These are phyloP conservation scores for Nannizzia gypsea DNA, from an alignment of 2,329 filamentous ascomycete species.

Conservation along the genomic window DNA sequence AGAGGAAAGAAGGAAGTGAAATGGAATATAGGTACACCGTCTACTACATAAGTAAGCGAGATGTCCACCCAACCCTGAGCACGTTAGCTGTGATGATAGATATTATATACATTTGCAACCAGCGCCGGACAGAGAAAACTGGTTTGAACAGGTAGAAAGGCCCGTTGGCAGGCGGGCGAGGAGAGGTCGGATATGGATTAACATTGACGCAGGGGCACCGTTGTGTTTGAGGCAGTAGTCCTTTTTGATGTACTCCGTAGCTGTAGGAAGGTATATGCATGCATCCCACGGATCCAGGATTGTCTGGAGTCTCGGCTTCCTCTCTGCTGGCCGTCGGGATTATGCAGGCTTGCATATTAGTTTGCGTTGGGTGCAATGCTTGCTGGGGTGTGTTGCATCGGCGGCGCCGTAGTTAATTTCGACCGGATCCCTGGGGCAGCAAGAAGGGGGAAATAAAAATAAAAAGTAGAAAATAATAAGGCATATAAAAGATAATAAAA, in stretches of 20 bases:
- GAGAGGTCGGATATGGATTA: background rate
- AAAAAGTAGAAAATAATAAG: too few relatives aligned
- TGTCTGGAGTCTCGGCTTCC: too few relatives aligned
- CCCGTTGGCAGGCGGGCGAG: background rate
- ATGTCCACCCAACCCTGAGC: conserved; percentile 2
- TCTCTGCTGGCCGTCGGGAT: too few relatives aligned
- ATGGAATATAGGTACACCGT: background rate
- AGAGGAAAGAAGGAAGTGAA: background rate
- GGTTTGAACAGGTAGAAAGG: background rate
- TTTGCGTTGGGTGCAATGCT: too few relatives aligned
- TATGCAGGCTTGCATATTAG: too few relatives aligned
- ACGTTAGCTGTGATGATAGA: conserved; percentile 1
- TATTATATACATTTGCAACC: conserved; percentile 1
- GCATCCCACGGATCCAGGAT: too few relatives aligned
- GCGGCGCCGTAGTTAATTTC: too few relatives aligned
- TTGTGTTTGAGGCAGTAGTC: background rate
- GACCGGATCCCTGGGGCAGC: too few relatives aligned
- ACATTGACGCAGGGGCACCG: background rate
- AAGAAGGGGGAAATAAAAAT: too few relatives aligned
- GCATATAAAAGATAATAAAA: too few relatives aligned
- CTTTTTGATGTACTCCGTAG: background rate
- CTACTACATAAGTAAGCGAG: background rate
- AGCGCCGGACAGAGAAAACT: background rate
- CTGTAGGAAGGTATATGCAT: too few relatives aligned
- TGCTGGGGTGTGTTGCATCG: too few relatives aligned